These are phyloP conservation scores for Phytophthora cryptogea DNA, from an alignment of 352 stramenopile genomes.

Conservation along the genomic window DNA sequence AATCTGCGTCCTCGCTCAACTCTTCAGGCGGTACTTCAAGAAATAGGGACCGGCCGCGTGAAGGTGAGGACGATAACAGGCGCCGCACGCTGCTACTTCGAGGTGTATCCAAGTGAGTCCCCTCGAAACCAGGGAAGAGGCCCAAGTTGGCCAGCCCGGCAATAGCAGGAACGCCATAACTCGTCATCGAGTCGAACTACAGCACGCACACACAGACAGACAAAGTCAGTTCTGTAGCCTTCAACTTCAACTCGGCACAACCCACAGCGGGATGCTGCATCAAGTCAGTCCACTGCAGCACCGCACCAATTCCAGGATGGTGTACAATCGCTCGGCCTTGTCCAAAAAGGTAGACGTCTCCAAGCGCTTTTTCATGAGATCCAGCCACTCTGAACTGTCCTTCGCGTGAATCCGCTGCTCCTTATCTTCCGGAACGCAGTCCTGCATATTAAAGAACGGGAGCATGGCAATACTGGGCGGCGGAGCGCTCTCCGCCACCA, in stretches of 20 bases:
- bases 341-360: slow-evolving; percentile 43
- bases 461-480: slow-evolving; percentile 72
- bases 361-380: slow-evolving; percentile 43
- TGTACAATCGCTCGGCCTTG: slow-evolving; percentile 62
- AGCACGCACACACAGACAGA: slow-evolving; percentile 1
- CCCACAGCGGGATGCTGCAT: background rate
- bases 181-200: slow-evolving; percentile 71
- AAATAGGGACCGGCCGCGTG: slow-evolving; percentile 12
- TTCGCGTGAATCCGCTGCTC: slow-evolving; percentile 34
- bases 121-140: slow-evolving; percentile 49
- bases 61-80: slow-evolving; percentile 37
- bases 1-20: background rate
- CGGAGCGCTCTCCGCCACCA: slow-evolving; percentile 69
- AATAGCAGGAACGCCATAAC: slow-evolving; percentile 64
- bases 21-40: slow-evolving; percentile 11
- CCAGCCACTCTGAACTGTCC: slow-evolving; percentile 44
- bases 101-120: slow-evolving; percentile 35
- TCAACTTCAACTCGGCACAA: background rate
- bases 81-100: slow-evolving; percentile 45
- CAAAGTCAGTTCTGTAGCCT: slow-evolving; percentile 5
- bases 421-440: slow-evolving; percentile 53
- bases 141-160: slow-evolving; percentile 62
- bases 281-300: slow-evolving; percentile 3
- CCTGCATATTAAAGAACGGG: slow-evolving; percentile 75
- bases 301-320: slow-evolving; percentile 64